Base-by-base conservation (phyloP, 2,329 filamentous ascomycete genomes). In the Aspergillus ustus region DNA sequence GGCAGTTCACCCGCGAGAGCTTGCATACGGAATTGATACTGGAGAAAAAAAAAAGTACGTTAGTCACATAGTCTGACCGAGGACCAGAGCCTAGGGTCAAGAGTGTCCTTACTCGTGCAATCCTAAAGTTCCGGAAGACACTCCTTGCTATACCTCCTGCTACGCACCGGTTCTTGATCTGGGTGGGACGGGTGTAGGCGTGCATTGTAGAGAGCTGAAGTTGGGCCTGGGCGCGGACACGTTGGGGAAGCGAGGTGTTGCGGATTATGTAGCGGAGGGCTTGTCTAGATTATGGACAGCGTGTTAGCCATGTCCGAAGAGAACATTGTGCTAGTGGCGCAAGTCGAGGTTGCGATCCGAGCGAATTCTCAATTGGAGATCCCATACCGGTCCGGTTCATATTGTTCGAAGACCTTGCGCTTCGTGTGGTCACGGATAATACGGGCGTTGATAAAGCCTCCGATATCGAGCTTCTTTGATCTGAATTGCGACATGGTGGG, bases 401-500 rank as follows among this genome's bases (percentile, higher is more conserved):
- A 83, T 75, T 92, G 84, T 74, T 90, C 91, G 73, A 93, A 97
- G 62, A 93, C 91, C 82, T 96, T 94, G 72, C 95, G 91, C 87
- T 98, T 99, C 59, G 93, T 93, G 82, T 98, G 92, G 79, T 99
- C 95, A 72, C 95, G 92, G 75, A 99, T 90, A 68, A 91, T 86
- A 69, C 90, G 89, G 76, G 90, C 87, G 75, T 97, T 97, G 81
- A 96, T 79, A 75, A 91, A 97, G 76, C 92, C 92, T 76, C 91
- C 89, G 69, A 98, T 82, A 71, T 98, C 93, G 70, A 97, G 88
- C 83, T 89, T 93, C 81, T 96, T 96, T 34, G 93, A 85, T 71
- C 93, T 85, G 80, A 97, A 97, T 82, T 93, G 91, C 52, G 91
- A 89, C 89, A 92, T 92, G 66, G 68, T 86, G 82, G 8, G 55